Conservation (phyloP, 2,329 filamentous ascomycete genomes). For the Penicillium sp. region DNA sequence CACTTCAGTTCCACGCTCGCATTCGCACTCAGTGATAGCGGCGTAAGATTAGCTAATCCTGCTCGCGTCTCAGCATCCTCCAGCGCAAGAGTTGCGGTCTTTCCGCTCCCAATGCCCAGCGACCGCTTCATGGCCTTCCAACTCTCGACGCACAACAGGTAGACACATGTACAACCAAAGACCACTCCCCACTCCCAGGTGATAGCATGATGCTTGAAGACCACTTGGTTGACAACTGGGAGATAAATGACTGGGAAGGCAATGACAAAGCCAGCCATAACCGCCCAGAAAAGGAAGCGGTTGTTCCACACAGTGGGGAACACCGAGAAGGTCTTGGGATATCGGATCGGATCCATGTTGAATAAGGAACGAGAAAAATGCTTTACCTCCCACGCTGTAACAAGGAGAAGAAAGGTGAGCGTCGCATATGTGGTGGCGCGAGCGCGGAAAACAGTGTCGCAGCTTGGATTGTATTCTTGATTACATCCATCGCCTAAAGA, state of each 20-base stretch:
- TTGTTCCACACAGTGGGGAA: slow-evolving; percentile 66
- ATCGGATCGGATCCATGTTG: slow-evolving; percentile 52
- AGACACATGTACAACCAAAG: slow-evolving; percentile 57
- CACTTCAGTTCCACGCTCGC: slow-evolving; percentile 29
- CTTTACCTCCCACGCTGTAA: slow-evolving; percentile 76
- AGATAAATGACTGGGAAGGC: slow-evolving; percentile 64
- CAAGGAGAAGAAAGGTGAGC: slow-evolving; percentile 70
- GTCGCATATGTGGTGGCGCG: slow-evolving; percentile 72
- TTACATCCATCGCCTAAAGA: slow-evolving; percentile 58
- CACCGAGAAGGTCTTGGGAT: slow-evolving; percentile 64
- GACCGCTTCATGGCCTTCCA: slow-evolving; percentile 65
- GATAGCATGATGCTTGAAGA: slow-evolving; percentile 66
- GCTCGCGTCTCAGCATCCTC: slow-evolving; percentile 35
- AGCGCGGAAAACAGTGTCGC: slow-evolving; percentile 61
- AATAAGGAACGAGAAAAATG: slow-evolving; percentile 73
- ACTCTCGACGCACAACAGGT: slow-evolving; percentile 60
- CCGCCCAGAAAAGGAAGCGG: slow-evolving; percentile 67
- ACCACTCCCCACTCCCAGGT: slow-evolving; percentile 69
- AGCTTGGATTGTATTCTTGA: slow-evolving; percentile 47
- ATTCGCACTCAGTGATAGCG: slow-evolving; percentile 28
- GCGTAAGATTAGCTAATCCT: slow-evolving; percentile 23
- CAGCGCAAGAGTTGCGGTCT: slow-evolving; percentile 29
- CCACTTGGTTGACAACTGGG: slow-evolving; percentile 60
- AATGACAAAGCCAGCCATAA: slow-evolving; percentile 55
- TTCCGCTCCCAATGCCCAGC: slow-evolving; percentile 35